These are phyloP conservation scores for Alternaria triticina DNA, from an alignment of 2,329 filamentous ascomycete species.

Conservation along the genomic window DNA sequence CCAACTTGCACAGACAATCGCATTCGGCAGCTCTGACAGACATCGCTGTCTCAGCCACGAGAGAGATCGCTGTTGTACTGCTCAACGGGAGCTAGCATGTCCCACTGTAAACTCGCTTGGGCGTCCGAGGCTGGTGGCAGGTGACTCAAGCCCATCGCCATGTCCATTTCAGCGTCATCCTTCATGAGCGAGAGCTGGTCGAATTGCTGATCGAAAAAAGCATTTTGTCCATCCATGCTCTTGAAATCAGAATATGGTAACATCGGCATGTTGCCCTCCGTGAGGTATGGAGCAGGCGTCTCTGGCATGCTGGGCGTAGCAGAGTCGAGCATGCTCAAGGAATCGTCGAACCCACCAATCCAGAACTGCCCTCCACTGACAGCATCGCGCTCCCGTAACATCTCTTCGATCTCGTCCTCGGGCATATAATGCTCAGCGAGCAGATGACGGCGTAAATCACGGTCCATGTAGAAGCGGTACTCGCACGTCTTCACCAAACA, in stretches of 20 bases:
- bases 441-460: conserved; percentile 64
- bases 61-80: conserved; percentile 27
- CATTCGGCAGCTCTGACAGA: neutral
- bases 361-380: conserved; percentile 54
- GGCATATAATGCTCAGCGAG: conserved; percentile 51
- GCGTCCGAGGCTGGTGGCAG: conserved; percentile 29
- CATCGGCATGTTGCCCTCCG: conserved; percentile 11
- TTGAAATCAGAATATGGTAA: conserved; percentile 7
- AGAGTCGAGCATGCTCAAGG: conserved; percentile 27
- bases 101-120: conserved; percentile 28
- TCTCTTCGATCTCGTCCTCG: conserved; percentile 46
- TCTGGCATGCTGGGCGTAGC: conserved; percentile 41
- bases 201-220: conserved; percentile 16
- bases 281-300: conserved; percentile 37
- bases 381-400: conserved; percentile 50
- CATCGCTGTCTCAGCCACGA: neutral
- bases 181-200: conserved; percentile 24
- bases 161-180: conserved; percentile 34
- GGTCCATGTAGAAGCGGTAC: conserved; percentile 63
- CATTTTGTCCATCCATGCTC: neutral
- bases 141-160: conserved; percentile 26
- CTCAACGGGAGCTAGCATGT: conserved; percentile 35
- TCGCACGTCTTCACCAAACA: conserved; percentile 60
- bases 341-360: conserved; percentile 49
- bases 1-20: neutral